phyloP scores from a whole-genome alignment of 2,329 filamentous ascomycete genomes.

The Aspergillus aculeatus region DNA sequence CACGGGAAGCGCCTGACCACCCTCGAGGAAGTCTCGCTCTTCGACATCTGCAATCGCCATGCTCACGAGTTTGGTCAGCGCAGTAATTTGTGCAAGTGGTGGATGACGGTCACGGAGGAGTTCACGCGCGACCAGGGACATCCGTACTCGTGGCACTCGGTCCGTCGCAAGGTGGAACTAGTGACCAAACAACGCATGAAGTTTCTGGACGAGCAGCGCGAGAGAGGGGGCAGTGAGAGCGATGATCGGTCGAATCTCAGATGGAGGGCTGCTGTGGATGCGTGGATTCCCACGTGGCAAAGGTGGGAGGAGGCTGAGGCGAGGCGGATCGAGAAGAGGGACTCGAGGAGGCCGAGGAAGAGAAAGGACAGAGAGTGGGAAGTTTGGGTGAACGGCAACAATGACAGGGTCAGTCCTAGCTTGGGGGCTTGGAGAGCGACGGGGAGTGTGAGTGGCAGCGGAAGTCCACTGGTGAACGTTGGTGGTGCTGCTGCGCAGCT shows the following conservation, averaged over 20 bases:
- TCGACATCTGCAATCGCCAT: constrained; percentile 42
- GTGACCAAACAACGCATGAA: constrained; percentile 44
- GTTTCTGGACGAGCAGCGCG: constrained; percentile 37
- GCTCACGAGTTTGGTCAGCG: constrained; percentile 39
- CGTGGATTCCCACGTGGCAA: constrained; percentile 44
- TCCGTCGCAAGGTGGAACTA: constrained; percentile 42
- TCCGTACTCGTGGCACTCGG: constrained; percentile 45
- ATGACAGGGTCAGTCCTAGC: neutral
- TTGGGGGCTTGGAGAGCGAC: neutral
- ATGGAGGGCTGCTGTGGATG: constrained; percentile 40
- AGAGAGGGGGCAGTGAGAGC: constrained; percentile 23
- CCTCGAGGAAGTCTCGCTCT: constrained; percentile 40
- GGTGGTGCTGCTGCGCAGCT: neutral
- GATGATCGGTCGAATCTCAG: constrained; percentile 38
- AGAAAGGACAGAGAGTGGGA: constrained; percentile 22
- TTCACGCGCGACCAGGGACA: constrained; percentile 39
- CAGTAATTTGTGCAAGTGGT: constrained; percentile 45
- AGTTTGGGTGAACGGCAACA: neutral
- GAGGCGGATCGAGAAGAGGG: constrained; percentile 38
- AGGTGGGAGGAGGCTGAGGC: constrained; percentile 41
- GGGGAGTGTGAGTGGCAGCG: constrained; percentile 9
- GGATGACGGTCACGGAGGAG: constrained; percentile 39
- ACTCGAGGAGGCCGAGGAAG: constrained; percentile 33
- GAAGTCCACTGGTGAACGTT: constrained; percentile 1
- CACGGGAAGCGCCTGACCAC: constrained; percentile 42